phyloP scores from a whole-genome alignment of 768 basidiomycete species.

The Boletus insuetus region DNA sequence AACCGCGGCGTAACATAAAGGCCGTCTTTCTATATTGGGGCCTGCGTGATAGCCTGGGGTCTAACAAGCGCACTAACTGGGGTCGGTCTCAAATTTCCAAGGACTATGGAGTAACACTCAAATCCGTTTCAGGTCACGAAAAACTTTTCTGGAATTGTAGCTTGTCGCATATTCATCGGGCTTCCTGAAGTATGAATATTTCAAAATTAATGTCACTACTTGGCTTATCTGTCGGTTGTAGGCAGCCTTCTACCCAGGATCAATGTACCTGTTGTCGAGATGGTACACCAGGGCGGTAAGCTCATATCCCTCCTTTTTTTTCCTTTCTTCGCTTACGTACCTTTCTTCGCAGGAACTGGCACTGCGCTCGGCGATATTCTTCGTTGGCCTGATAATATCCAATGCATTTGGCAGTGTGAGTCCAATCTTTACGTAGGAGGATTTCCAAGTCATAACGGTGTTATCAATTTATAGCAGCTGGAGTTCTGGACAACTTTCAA shows the following conservation, averaged over 20 bases:
- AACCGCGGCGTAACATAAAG: constrained; percentile 26
- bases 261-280: constrained; percentile 44
- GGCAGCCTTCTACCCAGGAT: constrained; percentile 66
- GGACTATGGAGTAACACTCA: background rate
- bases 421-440: background rate
- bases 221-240: constrained; percentile 10
- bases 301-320: background rate
- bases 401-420: constrained; percentile 67
- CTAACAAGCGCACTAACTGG: constrained; percentile 61
- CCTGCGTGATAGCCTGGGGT: constrained; percentile 62
- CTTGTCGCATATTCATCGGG: constrained; percentile 61
- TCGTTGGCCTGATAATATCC: constrained; percentile 58
- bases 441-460: background rate
- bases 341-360: constrained; percentile 49
- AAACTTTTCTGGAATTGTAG: constrained; percentile 53
- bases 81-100: constrained; percentile 26
- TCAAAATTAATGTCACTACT: no score
- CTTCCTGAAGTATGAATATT: constrained; percentile 46
- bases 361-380: constrained; percentile 59
- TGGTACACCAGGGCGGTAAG: constrained; percentile 49
- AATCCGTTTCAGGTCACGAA: constrained; percentile 43
- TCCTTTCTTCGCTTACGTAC: background rate
- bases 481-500: constrained; percentile 67
- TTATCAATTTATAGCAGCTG: constrained; percentile 67
- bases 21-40: constrained; percentile 60